These are phyloP conservation scores for Mrakia frigida DNA, from an alignment of 768 basidiomycete species.

Conservation along the genomic window DNA sequence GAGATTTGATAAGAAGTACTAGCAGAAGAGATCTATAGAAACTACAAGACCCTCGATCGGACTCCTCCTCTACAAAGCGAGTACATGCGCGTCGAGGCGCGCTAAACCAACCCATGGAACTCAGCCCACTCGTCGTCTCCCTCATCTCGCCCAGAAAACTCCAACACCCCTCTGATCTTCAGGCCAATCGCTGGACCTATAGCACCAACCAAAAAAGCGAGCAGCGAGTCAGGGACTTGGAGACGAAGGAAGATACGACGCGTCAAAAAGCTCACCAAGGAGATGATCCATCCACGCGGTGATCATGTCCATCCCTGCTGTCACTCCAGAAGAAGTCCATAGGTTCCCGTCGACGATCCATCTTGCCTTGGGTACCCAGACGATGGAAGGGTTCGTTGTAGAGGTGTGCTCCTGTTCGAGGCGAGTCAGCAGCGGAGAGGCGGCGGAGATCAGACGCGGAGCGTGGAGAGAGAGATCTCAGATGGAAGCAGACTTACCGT, in stretches of 20 bases:
- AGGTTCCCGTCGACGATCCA: slow-evolving; percentile 12
- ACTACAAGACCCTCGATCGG: no score
- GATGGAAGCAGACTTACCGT: not conserved
- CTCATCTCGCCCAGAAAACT: not conserved
- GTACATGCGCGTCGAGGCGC: not conserved
- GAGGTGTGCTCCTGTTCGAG: not conserved
- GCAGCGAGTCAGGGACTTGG: no score
- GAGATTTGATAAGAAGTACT: no score
- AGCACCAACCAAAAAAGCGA: no score
- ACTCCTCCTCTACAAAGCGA: no score
- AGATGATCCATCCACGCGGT: slow-evolving; percentile 16
- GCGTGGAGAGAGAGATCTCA: no score
- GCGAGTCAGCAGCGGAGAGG: not conserved
- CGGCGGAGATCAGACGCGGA: not conserved
- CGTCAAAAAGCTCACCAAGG: not conserved
- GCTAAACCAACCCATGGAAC: not conserved
- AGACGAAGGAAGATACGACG: no score
- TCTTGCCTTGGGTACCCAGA: slow-evolving; percentile 10
- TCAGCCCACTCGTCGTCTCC: slow-evolving; percentile 12
- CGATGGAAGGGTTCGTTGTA: not conserved
- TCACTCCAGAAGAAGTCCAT: slow-evolving; percentile 5
- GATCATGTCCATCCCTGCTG: slow-evolving; percentile 17
- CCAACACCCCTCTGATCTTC: slow-evolving; percentile 17
- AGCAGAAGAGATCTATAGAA: no score
- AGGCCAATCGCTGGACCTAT: not conserved